phyloP scores from a whole-genome alignment of 352 stramenopile species.

The Phytophthora colocasiae region DNA sequence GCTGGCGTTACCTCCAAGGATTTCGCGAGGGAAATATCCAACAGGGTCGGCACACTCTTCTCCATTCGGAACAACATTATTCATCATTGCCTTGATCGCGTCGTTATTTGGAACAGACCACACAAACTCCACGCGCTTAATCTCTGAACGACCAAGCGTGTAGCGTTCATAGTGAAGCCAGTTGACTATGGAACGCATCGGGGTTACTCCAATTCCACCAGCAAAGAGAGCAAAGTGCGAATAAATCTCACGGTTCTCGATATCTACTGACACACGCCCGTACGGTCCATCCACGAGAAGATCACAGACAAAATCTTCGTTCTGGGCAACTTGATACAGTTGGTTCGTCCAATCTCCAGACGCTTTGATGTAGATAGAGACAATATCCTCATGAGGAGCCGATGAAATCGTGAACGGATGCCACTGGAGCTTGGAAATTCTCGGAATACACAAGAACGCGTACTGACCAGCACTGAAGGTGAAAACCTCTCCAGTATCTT shows the following conservation, averaged over 20 bases:
- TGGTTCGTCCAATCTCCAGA: constrained; percentile 69
- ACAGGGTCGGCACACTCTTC: constrained; percentile 5
- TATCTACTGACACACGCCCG: constrained; percentile 48
- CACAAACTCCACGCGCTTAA: constrained; percentile 54
- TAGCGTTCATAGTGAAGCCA: constrained; percentile 21
- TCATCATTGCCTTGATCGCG: constrained; percentile 38
- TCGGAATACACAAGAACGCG: constrained; percentile 81
- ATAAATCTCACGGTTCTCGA: constrained; percentile 42
- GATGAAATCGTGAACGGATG: constrained; percentile 90
- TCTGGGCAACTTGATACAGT: constrained; percentile 25
- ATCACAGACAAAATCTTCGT: constrained; percentile 12
- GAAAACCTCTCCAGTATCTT: constrained; percentile 45
- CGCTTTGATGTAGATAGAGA: constrained; percentile 72
- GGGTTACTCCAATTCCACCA: constrained; percentile 57
- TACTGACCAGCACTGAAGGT: constrained; percentile 65
- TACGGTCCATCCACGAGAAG: constrained; percentile 64
- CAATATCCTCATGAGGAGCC: constrained; percentile 60
- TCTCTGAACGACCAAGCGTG: constrained; percentile 9
- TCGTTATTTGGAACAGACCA: constrained; percentile 52
- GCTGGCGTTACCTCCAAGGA: no score
- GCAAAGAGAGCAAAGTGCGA: constrained; percentile 56
- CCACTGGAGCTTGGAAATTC: constrained; percentile 73
- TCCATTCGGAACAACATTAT: constrained; percentile 9
- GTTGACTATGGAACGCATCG: constrained; percentile 56
- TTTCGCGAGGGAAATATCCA: no score